phyloP scores from a whole-genome alignment of 2,329 filamentous ascomycete species.

The Cryoendolithus antarcticus region DNA sequence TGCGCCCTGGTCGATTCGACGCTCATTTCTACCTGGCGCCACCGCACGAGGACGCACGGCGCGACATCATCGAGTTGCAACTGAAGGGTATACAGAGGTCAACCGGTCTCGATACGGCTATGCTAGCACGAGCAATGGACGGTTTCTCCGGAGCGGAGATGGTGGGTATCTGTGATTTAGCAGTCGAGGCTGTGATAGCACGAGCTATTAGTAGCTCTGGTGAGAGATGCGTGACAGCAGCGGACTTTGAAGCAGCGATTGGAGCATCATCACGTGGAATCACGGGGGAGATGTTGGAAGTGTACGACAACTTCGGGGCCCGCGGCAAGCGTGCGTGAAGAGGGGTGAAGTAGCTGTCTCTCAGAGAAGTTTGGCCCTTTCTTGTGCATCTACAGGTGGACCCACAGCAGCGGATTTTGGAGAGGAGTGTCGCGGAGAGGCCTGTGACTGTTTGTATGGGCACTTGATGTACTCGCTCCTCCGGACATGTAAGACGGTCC shows the following conservation, averaged over 20 bases:
- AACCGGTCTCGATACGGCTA: not conserved
- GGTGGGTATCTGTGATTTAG: constrained; percentile 39
- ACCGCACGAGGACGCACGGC: constrained; percentile 59
- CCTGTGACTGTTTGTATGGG: too few species aligned
- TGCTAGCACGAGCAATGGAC: constrained; percentile 35
- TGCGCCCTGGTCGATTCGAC: constrained; percentile 78
- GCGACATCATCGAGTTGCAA: constrained; percentile 62
- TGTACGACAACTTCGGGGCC: constrained; percentile 40
- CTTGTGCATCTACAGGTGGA: too few species aligned
- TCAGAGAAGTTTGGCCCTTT: too few species aligned
- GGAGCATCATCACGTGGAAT: constrained; percentile 42
- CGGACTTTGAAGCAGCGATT: constrained; percentile 34
- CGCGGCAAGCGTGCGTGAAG: not conserved
- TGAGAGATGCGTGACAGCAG: constrained; percentile 25
- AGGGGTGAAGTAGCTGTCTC: too few species aligned
- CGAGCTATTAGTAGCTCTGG: constrained; percentile 29
- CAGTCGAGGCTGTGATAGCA: constrained; percentile 24
- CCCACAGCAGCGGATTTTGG: too few species aligned
- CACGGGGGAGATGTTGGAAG: constrained; percentile 44
- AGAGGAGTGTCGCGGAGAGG: too few species aligned
- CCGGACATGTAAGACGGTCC: too few species aligned
- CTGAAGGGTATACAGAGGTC: constrained; percentile 41
- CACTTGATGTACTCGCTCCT: too few species aligned
- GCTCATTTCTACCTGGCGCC: constrained; percentile 75
- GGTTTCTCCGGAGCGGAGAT: constrained; percentile 84